Base-by-base conservation (phyloP, 148 eudicot species). In the Rhododendron henanense region DNA sequence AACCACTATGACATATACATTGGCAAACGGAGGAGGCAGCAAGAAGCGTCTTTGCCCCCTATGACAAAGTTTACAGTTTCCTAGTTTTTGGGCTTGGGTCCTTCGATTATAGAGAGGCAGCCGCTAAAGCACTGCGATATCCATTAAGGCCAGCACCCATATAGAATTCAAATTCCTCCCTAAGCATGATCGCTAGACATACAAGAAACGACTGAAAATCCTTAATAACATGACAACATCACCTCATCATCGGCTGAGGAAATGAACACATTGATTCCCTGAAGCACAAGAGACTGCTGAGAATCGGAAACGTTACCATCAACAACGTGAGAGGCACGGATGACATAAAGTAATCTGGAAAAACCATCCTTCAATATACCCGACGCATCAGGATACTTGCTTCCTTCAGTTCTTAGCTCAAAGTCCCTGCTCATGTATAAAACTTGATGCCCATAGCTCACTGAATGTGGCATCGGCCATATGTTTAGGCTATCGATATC, bases 391-490 rank as follows among this genome's bases (percentile, higher is more conserved):
- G 84, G 63, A 75, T 91, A 94, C 87, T 94, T 93, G 87, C 93
- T 94, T 83, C 93, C 92, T 69, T 85, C 85, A 67, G 90, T 90
- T n/a, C 39, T 94, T 44, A 96, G 84, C 90, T 89, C 89, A 85
- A 96, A 92, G 63, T 92, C 92, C 85, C 86, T 87, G 48, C 91
- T 87, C 35, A 96, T 13, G 88, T 85, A 89, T 23, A 93, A 86
- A 67, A 57, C 87, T 53, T 85, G 84, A 80, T 90, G 25, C 83
- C 98, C 98, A 86, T 92, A 35, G 44, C 82, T 90, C 76, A 86
- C 90, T 75, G 89, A 88, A 63, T 87, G 82, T 10, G 99, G 99
- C 96, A 96, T 93, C 82, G 99, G 99, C 99, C 99, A 96, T 93
- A 96, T 90, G 25, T 93, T 91, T 81, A 96, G 88, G 75, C 86